Base-by-base conservation (phyloP, 257 asterid species). In the Penstemon davidsonii region DNA sequence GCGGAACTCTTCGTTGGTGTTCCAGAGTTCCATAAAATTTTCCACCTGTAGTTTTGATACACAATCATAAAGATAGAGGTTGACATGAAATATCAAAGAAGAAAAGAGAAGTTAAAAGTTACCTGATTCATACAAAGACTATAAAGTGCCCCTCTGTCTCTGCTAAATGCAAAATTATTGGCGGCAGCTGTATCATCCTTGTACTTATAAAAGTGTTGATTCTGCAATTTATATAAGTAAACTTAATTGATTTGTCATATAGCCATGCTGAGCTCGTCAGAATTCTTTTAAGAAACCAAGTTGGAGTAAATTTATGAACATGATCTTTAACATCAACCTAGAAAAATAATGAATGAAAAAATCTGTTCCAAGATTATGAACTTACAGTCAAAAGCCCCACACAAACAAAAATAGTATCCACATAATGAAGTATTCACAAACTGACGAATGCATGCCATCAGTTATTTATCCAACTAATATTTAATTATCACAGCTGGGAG, bases 1-100 rank as follows among this genome's bases (percentile, higher is more conserved):
- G 8, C 96, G 88, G 75, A 94, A 94, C 68, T 87, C 92, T 4
- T 59, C 77, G 25, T 82, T 73, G 10, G 72, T 77, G 73, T 88
- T 88, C 99, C 97, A 90, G 36, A 87, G 79, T 64, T 87, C 86
- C 91, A 94, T 84, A 72, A 84, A 56, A 10, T 67, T 81, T 75
- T 84, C 89, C 74, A 88, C 96, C 99, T 94, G 70, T 55, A 42
- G 47, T 45, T 67, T 56, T 50, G 60, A 60, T 71, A 64, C 51
- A 40, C 12, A 40, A 38, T 55, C 49, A 46, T 59, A 18, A 55
- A 41, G 19, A 65, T 19, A 45, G 56, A 42, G 44, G 60, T 55
- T 19, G 67, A 55, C 1, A 40, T 57, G 13, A 47, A 37, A 25
- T 46, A 74, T 42, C n/a, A 15, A 46, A 55, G 44, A 55, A 18